phyloP scores from a whole-genome alignment of 2,329 filamentous ascomycete genomes.

The Aureobasidium sp. region DNA sequence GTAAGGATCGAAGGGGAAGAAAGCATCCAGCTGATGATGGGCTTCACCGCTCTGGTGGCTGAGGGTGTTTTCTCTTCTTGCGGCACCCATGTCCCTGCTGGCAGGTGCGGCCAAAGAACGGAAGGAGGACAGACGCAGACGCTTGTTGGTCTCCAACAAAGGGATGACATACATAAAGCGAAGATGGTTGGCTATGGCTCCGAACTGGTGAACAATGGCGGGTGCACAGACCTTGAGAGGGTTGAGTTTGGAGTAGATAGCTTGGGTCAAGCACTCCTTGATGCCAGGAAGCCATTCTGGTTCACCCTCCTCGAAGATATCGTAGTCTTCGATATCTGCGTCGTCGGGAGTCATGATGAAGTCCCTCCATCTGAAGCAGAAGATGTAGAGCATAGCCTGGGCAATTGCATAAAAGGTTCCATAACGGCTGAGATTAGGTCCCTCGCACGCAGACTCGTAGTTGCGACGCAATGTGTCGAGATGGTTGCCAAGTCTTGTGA shows the following conservation, averaged over 20 bases:
- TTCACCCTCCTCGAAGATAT: constrained; percentile 58
- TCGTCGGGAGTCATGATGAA: constrained; percentile 55
- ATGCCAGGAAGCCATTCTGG: constrained; percentile 71
- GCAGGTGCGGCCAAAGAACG: constrained; percentile 40
- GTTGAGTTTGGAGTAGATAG: constrained; percentile 84
- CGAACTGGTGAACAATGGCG: constrained; percentile 84
- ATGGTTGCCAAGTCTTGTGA: constrained; percentile 69
- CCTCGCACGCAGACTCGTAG: constrained; percentile 68
- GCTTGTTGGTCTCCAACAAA: constrained; percentile 86
- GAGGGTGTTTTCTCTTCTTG: constrained; percentile 49
- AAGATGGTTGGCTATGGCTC: constrained; percentile 76
- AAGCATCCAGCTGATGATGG: constrained; percentile 80
- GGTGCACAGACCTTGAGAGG: constrained; percentile 92
- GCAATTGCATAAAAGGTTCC: constrained; percentile 78
- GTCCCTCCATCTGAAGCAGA: constrained; percentile 97
- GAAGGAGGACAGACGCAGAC: constrained; percentile 61
- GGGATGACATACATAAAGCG: constrained; percentile 85
- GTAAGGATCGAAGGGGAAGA: constrained; percentile 97
- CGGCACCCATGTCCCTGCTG: constrained; percentile 36
- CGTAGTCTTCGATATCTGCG: constrained; percentile 35
- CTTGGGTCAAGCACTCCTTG: constrained; percentile 64
- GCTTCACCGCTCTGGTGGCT: constrained; percentile 59
- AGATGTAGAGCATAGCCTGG: constrained; percentile 90
- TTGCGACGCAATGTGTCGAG: constrained; percentile 66
- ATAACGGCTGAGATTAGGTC: constrained; percentile 79